phyloP scores from a whole-genome alignment of 2,329 filamentous ascomycete species.

The Trichophyton verrucosum region DNA sequence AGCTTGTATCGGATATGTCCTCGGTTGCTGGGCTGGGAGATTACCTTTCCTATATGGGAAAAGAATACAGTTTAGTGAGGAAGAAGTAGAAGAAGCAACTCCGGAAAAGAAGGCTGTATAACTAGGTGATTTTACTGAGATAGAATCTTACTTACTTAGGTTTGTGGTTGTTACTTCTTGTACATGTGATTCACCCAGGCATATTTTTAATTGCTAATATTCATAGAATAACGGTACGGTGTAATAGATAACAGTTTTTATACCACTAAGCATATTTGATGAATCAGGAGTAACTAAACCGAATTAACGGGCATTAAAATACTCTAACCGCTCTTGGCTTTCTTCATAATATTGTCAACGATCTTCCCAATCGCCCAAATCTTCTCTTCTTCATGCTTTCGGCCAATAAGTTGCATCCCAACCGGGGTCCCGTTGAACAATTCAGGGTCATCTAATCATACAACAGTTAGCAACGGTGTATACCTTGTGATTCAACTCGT shows the following conservation, averaged over 20 bases:
- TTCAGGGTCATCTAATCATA: slow-evolving; percentile 34
- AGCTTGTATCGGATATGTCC: slow-evolving; percentile 62
- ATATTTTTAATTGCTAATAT: not conserved
- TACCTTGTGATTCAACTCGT: not conserved
- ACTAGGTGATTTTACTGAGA: not conserved
- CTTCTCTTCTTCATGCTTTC: slow-evolving; percentile 43
- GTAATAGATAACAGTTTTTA: not conserved
- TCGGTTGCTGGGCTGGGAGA: slow-evolving; percentile 39
- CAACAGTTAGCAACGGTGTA: slow-evolving; percentile 4
- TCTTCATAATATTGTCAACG: not conserved
- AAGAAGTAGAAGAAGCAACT: not conserved
- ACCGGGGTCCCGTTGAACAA: slow-evolving; percentile 39
- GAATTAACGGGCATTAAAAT: not conserved
- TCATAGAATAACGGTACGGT: not conserved
- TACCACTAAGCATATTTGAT: not conserved
- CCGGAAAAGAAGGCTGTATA: not conserved
- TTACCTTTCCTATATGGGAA: slow-evolving; percentile 25
- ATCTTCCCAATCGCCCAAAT: slow-evolving; percentile 16
- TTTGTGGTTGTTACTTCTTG: not conserved
- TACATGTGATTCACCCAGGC: not conserved
- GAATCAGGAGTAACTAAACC: not conserved
- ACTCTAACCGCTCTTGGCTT: not conserved
- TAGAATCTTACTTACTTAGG: not conserved
- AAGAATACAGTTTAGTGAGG: slow-evolving; percentile 21
- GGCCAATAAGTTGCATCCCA: slow-evolving; percentile 37